Conservation (phyloP, 1,139 yeast species). For the Saccharomyces hybrid region DNA sequence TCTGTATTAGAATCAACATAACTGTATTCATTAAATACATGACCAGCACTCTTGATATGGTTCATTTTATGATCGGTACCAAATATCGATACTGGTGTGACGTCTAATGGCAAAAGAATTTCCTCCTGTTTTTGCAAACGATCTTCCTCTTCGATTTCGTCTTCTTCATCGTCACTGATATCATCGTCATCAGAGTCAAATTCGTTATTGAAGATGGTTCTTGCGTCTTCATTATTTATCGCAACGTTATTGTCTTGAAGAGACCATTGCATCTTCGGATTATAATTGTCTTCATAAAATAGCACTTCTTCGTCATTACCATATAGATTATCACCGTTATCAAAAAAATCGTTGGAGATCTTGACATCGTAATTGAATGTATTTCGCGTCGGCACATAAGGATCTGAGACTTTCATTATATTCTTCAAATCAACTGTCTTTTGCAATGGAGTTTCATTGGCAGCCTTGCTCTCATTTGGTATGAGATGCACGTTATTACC, state of each 20-base stretch:
- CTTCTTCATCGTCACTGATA: slow-evolving; percentile 31
- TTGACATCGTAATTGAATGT: slow-evolving; percentile 6
- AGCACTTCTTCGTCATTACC: slow-evolving; percentile 11
- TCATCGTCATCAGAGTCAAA: slow-evolving; percentile 30
- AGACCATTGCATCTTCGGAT: slow-evolving; percentile 33
- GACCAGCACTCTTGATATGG: slow-evolving; percentile 31
- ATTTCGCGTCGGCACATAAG: slow-evolving; percentile 1
- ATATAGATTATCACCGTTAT: slow-evolving; percentile 9
- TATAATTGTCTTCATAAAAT: slow-evolving; percentile 29
- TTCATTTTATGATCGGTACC: not conserved
- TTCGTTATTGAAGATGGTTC: slow-evolving; percentile 42
- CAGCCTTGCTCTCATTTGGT: not conserved
- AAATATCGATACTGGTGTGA: not conserved
- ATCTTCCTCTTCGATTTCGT: slow-evolving; percentile 22
- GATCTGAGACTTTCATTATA: slow-evolving; percentile 9
- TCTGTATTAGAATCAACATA: slow-evolving; percentile 32
- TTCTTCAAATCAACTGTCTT: slow-evolving; percentile 22
- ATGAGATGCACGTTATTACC: not conserved
- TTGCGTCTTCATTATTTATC: slow-evolving; percentile 27
- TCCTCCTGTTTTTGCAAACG: not conserved
- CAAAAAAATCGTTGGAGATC: slow-evolving; percentile 9
- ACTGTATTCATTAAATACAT: slow-evolving; percentile 34
- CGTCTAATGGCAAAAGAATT: not conserved
- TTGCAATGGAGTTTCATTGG: slow-evolving; percentile 16
- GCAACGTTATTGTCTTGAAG: slow-evolving; percentile 30